Conservation (phyloP, 257 asterid species). For the Ligustrum vulgare region DNA sequence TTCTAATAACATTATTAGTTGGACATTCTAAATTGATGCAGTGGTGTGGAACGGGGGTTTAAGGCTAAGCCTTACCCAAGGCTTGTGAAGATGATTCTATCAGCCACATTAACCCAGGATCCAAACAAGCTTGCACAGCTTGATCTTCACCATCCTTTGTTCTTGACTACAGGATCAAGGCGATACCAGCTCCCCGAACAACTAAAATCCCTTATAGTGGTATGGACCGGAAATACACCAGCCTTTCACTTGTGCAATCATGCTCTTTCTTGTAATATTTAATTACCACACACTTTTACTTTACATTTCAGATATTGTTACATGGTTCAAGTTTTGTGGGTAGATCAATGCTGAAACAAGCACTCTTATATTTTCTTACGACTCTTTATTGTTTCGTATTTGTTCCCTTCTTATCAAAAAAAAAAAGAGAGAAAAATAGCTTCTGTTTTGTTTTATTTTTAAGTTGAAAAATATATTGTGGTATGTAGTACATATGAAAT, state of each 20-base stretch:
- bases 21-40: no score
- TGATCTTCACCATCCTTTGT: conserved; percentile 81
- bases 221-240: conserved; percentile 24
- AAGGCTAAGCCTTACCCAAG: conserved; percentile 76
- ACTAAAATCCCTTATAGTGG: conserved; percentile 82
- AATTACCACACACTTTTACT: not conserved
- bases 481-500: not conserved
- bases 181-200: conserved; percentile 83
- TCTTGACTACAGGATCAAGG: conserved; percentile 65
- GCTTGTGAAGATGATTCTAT: conserved; percentile 79
- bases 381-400: not conserved
- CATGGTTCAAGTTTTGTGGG: not conserved
- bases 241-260: not conserved
- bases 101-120: conserved; percentile 95
- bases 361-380: not conserved
- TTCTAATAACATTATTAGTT: no score
- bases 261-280: conserved; percentile 17
- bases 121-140: conserved; percentile 93
- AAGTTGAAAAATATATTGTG: not conserved
- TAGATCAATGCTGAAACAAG: not conserved
- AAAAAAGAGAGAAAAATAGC: no score
- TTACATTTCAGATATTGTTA: not conserved
- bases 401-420: not conserved
- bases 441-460: not conserved
- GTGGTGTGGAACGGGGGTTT: no score